These are phyloP conservation scores for Backusella macrospora DNA, from an alignment of 192 early-diverging fungal species.

Conservation along the genomic window DNA sequence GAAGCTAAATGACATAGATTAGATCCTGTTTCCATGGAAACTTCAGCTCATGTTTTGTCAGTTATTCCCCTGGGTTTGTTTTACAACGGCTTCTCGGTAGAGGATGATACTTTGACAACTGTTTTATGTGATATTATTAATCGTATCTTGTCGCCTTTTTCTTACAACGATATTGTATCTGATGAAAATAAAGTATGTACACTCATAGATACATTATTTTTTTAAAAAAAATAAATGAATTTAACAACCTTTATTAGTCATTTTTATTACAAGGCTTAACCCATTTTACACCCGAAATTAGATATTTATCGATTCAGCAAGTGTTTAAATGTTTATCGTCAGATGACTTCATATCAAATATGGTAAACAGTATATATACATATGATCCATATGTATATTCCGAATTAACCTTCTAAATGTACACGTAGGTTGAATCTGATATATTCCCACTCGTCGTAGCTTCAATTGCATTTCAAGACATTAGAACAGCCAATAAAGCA, in stretches of 20 bases:
- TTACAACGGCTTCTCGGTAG: conserved; percentile 17
- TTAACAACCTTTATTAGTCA: conserved; percentile 14
- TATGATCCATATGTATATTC: too few relatives aligned
- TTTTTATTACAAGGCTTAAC: conserved; percentile 40
- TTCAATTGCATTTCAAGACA: conserved; percentile 41
- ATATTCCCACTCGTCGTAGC: conserved; percentile 34
- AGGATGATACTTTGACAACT: conserved; percentile 19
- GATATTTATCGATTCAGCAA: conserved; percentile 44
- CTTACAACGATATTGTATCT: conserved; percentile 18
- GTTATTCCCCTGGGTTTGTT: conserved; percentile 30
- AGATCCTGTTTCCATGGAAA: not conserved
- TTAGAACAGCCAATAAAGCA: conserved; percentile 33
- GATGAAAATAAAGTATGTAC: conserved; percentile 27
- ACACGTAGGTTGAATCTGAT: conserved; percentile 34
- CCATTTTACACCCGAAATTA: conserved; percentile 41
- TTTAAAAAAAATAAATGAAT: not conserved
- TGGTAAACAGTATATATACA: conserved; percentile 30
- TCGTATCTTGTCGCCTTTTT: conserved; percentile 33
- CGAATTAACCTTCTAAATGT: not conserved
- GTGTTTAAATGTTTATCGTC: conserved; percentile 46
- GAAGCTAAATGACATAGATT: not conserved
- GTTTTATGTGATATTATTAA: conserved; percentile 36
- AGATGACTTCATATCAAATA: conserved; percentile 25
- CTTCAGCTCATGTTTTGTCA: conserved; percentile 8
- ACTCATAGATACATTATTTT: not conserved